These are phyloP conservation scores for Colletotrichum viniferum DNA, from an alignment of 2,329 filamentous ascomycete species.

Conservation along the genomic window DNA sequence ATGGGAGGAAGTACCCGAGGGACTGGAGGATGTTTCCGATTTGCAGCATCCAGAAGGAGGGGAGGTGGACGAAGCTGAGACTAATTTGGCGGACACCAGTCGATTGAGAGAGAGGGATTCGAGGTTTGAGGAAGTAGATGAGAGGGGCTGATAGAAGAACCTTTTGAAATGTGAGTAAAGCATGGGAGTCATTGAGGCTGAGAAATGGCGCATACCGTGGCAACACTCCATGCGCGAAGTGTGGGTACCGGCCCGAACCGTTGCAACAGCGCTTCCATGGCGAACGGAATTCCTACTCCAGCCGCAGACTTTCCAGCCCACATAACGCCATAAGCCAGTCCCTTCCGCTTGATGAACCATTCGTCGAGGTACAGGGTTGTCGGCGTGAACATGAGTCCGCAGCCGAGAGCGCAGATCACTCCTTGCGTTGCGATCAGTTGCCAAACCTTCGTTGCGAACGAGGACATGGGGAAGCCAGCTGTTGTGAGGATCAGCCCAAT, in stretches of 20 bases:
- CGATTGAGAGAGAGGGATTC: background rate
- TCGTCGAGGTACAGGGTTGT: background rate
- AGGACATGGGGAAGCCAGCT: accelerated
- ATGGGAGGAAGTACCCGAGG: background rate
- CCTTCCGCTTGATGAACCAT: background rate
- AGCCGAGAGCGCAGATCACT: background rate
- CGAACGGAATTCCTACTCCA: background rate
- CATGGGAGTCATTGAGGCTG: no score
- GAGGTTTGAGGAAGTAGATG: background rate
- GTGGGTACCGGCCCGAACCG: background rate
- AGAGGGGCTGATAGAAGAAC: accelerated
- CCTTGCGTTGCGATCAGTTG: background rate
- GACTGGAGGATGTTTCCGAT: background rate
- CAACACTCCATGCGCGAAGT: accelerated
- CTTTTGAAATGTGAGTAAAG: background rate
- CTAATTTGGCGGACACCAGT: background rate
- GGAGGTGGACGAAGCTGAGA: background rate
- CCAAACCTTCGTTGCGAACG: background rate
- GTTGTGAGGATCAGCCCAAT: accelerated
- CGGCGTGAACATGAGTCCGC: background rate
- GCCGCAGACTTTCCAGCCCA: background rate
- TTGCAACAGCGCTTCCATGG: background rate
- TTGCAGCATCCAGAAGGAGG: background rate
- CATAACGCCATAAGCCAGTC: background rate
- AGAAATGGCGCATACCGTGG: background rate